Percentiles rank a stretch among this genome's conserved stretches.
Evolutionary conservation across 2,329 filamentous ascomycete genomes (phyloP).

Genomic region (Helminthosporium solani): DNA sequence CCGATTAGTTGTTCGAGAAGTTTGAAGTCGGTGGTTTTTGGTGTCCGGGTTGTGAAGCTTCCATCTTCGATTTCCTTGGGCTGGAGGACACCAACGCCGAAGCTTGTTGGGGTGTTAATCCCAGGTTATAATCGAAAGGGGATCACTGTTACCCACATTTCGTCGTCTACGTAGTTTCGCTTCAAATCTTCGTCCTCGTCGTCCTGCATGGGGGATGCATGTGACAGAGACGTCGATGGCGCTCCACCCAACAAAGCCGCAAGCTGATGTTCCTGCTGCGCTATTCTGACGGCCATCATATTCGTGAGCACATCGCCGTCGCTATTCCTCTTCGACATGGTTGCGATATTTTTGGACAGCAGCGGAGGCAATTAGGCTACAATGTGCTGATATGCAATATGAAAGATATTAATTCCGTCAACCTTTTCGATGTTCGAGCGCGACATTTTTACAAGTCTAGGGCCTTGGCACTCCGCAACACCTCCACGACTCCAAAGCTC

Average conservation of each 20-base stretch:
- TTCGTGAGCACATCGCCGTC: constrained; percentile 59
- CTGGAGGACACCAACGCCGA: constrained; percentile 42
- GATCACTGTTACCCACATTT: constrained; percentile 48
- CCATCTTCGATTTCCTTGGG: constrained; percentile 42
- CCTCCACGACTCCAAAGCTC: constrained; percentile 21
- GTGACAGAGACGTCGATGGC: constrained; percentile 40
- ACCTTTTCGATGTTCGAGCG: constrained; percentile 19
- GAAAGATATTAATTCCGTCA: constrained; percentile 17
- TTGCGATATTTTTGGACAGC: constrained; percentile 14
- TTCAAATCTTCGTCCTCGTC: constrained; percentile 55
- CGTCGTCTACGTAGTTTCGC: constrained; percentile 54
- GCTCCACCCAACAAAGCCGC: constrained; percentile 58
- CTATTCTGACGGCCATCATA: constrained; percentile 54
- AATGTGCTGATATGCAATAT: too few relatives aligned
- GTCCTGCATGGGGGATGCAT: constrained; percentile 47
- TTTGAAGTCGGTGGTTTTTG: constrained; percentile 44
- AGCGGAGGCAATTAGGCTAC: constrained; percentile 8
- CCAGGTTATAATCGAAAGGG: not conserved
- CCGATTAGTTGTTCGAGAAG: constrained; percentile 46
- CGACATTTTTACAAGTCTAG: constrained; percentile 19
- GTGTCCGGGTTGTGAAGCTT: constrained; percentile 36
- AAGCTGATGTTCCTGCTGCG: constrained; percentile 56
- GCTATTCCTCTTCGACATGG: constrained; percentile 36
- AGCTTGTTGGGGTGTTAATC: constrained; percentile 22
- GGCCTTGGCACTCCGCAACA: constrained; percentile 34